phyloP scores from a whole-genome alignment of 345 rosid genomes.

The Cochlearia excelsa region DNA sequence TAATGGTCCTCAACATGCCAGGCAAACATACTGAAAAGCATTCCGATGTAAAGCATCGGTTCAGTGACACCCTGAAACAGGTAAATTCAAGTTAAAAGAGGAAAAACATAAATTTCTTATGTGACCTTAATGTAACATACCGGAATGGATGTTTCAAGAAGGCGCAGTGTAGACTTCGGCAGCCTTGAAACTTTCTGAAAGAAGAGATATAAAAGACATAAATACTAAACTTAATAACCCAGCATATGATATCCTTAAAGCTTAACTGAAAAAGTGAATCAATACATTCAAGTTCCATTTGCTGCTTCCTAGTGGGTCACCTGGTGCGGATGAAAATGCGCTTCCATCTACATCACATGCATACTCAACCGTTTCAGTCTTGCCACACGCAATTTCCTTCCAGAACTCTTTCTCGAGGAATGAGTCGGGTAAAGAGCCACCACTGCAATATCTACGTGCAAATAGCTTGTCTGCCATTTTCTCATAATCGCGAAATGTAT shows the following conservation, averaged over 20 bases:
- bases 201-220: conserved; percentile 21
- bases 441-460: conserved; percentile 89
- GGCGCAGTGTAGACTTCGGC: conserved; percentile 83
- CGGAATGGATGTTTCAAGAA: conserved; percentile 82
- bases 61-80: conserved; percentile 95
- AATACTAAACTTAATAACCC: conserved; percentile 5
- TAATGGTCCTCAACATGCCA: conserved; percentile 99
- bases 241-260: conserved; percentile 1
- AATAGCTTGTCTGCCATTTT: conserved; percentile 97
- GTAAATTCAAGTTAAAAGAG: conserved; percentile 15
- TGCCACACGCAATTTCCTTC: conserved; percentile 94
- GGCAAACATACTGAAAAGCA: conserved; percentile 98
- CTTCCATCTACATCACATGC: conserved; percentile 99
- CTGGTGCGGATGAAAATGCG: conserved; percentile 89
- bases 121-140: conserved; percentile 32
- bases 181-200: conserved; percentile 82
- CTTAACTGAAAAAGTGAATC: conserved; percentile 22
- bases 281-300: conserved; percentile 97
- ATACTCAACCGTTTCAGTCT: conserved; percentile 96
- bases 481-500: conserved; percentile 94
- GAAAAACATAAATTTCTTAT: background rate
- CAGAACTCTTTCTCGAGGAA: conserved; percentile 99
- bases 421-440: conserved; percentile 80
- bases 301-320: conserved; percentile 94
- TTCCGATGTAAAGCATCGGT: conserved; percentile 99